These are phyloP conservation scores for Neurospora sp. DNA, from an alignment of 495 filamentous ascomycete genomes.

Conservation along the genomic window DNA sequence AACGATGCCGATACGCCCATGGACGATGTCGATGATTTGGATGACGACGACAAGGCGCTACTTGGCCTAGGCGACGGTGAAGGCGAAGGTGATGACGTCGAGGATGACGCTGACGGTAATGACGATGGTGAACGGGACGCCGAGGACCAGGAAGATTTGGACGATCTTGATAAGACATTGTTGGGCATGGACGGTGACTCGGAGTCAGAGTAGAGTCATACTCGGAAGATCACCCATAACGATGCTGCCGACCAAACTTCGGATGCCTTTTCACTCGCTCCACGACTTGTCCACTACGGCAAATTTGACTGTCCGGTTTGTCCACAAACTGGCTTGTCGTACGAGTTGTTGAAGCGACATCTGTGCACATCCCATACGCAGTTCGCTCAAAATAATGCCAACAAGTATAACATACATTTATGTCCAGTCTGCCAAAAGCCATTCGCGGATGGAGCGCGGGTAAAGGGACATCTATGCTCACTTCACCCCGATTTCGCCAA, in stretches of 20 bases:
- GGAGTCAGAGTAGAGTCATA: conserved; percentile 25
- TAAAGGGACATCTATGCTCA: not conserved
- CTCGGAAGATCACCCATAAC: not conserved
- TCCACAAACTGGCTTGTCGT: not conserved
- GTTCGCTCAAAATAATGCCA: not conserved
- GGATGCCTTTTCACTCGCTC: not conserved
- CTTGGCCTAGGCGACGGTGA: conserved; percentile 35
- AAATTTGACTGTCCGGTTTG: not conserved
- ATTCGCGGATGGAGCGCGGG: not conserved
- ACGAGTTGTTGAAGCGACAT: not conserved
- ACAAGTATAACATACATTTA: not conserved
- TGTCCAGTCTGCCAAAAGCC: not conserved
- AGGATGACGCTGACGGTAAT: conserved; percentile 14
- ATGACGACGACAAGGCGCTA: conserved; percentile 42
- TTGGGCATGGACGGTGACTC: conserved; percentile 36
- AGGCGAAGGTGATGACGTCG: conserved; percentile 18
- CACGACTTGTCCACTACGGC: not conserved
- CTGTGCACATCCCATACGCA: not conserved
- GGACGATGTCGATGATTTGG: conserved; percentile 40
- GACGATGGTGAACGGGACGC: conserved; percentile 31
- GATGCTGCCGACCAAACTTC: not conserved
- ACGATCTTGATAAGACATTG: conserved; percentile 42
- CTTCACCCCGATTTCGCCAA: not conserved
- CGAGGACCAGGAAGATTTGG: conserved; percentile 41
- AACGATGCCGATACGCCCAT: conserved; percentile 16